Evolutionary conservation across 768 basidiomycete species (phyloP), one percentile per base, ranked within the genome.

Genomic region (Russula olivacea): DNA sequence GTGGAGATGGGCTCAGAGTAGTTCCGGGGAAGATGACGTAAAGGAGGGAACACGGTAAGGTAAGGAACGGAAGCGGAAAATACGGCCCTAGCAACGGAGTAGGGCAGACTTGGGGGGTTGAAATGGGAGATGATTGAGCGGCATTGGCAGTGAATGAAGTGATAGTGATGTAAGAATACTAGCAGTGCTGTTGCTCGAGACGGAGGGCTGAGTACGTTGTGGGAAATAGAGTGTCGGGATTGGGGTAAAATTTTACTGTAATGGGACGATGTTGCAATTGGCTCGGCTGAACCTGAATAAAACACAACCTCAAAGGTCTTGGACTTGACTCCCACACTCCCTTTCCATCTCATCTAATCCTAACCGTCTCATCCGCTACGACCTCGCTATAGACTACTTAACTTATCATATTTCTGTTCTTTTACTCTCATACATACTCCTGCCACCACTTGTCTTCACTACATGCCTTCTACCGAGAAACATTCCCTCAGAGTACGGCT

Each of bases 381-480:
- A 30, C 50, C 3, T 30, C 48, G 10, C 36, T 11, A 28, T 62
- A 50, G 30, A 62, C 38, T 36, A 41, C 61, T 47, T 63, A 64
- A 64, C 53, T 64, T 62, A 63, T 63, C 58, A 28, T 4, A 12
- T 57, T 36, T 53, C 32, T 57, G 55, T 56, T 49, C 10, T 54
- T 47, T 49, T 34, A 23, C 19, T 66, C 50, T 47, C 64, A 41
- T 21, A 50, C 28, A 50, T 65, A 59, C 58, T 57, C 38, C 38
- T 7, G 32, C 40, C 9, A 40, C 41, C 36, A 10, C 58, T 43
- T n/a, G 30, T 54, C 36, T 17, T 25, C 40, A 51, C 49, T 34
- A 61, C 25, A 63, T 63, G 62, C 62, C 54, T 55, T 58, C 55
- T 34, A 66, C 60, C 17, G 56, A 61, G 55, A 30, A 61, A 48